Evolutionary conservation across 768 basidiomycete genomes (phyloP), one percentile per base, ranked within the genome.

Genomic region (Tulasnella calospora): DNA sequence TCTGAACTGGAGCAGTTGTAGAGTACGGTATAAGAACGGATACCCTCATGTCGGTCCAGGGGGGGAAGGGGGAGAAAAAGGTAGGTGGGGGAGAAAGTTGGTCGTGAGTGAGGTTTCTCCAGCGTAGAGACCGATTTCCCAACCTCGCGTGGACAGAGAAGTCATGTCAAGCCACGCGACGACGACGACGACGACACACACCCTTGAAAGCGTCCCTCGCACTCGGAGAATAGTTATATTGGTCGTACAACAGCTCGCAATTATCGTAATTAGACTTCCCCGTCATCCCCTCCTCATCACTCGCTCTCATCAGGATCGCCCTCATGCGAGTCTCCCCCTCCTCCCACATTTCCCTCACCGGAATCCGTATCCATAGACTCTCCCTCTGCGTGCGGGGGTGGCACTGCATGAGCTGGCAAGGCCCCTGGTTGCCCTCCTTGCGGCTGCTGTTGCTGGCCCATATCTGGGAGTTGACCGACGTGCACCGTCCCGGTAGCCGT

Each of bases 11-110:
- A 41, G 27, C 4, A 27, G 74, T 19, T 33, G 74, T 75, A n/a
- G 74, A 55, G 51, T 75, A 75, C 41, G 74, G 74, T 55, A 75
- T 55, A 41, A 75, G 46, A 35, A 75, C 74, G 23, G 74, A 46
- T 51, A 75, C 35, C 27, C 74, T 9, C 74, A 75, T 75, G 35
- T 35, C 35, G 70, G 40, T 38, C 74, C 44, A 51, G 35, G 46
- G 74, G 55, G 46, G 51, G 46, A 51, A 74, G 30, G 74, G 55
- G 46, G 35, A 30, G 27, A 74, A 21, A 71, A 41, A 51, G 21
- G 51, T 51, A n/a, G 51, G 23, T 51, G n/a, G 51, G 51, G n/a
- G 51, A n/a, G 51, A 51, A 51, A n/a, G n/a, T 51, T 51, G 51
- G 51, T 51, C 51, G 51, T n/a, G 51, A 51, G 51, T 51, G 51